Conservation (phyloP, 441 rosid species). For the Pelargonium myrrhifolium region DNA sequence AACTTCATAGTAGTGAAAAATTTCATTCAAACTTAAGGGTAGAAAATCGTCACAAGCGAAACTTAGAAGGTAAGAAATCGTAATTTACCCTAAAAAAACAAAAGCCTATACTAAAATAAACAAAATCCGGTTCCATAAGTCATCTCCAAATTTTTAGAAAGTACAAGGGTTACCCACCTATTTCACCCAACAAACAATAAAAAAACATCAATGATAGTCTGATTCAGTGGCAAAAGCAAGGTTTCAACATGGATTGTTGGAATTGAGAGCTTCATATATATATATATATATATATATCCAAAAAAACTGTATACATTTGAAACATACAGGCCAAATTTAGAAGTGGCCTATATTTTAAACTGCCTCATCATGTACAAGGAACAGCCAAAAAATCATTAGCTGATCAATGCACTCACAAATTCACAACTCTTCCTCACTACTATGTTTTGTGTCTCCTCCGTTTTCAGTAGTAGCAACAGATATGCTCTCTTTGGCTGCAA, state of each 20-base stretch:
- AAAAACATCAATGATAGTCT: too few species aligned
- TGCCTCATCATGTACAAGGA: background rate
- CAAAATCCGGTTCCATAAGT: too few species aligned
- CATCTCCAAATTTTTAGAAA: too few species aligned
- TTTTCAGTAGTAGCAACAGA: constrained; percentile 12
- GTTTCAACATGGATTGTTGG: background rate
- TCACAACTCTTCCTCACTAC: constrained; percentile 8
- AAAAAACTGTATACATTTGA: background rate
- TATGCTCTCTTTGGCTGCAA: constrained; percentile 12
- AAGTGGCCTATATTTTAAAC: background rate
- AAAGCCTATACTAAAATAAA: too few species aligned
- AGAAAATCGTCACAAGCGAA: too few species aligned
- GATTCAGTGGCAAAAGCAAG: background rate
- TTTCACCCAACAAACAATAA: too few species aligned
- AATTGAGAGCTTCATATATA: background rate
- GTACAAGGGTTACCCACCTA: too few species aligned
- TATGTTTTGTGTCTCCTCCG: constrained; percentile 12
- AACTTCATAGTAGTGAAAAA: too few species aligned
- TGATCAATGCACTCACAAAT: background rate
- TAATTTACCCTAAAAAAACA: too few species aligned
- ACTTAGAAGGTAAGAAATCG: too few species aligned
- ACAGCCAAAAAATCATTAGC: background rate
- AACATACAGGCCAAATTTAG: background rate
- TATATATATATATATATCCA: too few species aligned
- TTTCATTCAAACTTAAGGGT: too few species aligned